These are phyloP conservation scores for Ophiostoma populinum DNA, from an alignment of 2,329 filamentous ascomycete species.

Conservation along the genomic window DNA sequence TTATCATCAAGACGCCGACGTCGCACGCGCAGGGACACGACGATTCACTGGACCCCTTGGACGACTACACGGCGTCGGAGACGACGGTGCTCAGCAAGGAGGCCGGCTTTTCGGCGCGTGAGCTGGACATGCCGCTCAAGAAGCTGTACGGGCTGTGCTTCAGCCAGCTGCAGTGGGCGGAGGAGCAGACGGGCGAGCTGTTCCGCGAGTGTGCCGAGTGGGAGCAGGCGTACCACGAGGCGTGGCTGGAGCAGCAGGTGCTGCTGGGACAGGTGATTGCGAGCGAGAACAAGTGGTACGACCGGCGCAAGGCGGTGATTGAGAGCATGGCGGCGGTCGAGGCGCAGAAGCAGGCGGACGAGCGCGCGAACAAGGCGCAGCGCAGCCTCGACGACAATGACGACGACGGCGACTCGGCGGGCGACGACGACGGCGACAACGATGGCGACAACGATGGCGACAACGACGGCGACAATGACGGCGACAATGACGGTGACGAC, in stretches of 20 bases:
- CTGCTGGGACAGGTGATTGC: conserved; percentile 55
- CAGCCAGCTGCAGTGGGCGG: conserved; percentile 56
- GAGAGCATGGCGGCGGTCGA: conserved; percentile 29
- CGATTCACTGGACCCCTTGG: conserved; percentile 28
- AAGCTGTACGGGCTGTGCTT: conserved; percentile 52
- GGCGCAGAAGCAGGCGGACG: conserved; percentile 13
- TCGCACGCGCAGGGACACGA: conserved; percentile 40
- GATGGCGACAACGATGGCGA: conserved; percentile 1
- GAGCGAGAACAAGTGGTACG: conserved; percentile 48
- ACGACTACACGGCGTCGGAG: conserved; percentile 25
- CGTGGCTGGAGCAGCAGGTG: conserved; percentile 68
- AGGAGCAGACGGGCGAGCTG: conserved; percentile 46
- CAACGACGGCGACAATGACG: conserved; percentile 1
- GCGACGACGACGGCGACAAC: neutral
- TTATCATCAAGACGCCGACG: conserved; percentile 44
- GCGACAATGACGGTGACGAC: neutral
- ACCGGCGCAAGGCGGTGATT: conserved; percentile 37
- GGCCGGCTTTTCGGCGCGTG: conserved; percentile 46
- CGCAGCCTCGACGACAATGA: neutral
- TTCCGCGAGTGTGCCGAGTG: conserved; percentile 46
- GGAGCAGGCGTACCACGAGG: conserved; percentile 49
- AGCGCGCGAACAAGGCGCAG: neutral
- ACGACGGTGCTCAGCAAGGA: conserved; percentile 38
- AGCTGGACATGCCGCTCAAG: conserved; percentile 41
- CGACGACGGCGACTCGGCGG: neutral